These are phyloP conservation scores for Pulicaria dysenterica DNA, from an alignment of 129 eudicot genomes.

Conservation along the genomic window DNA sequence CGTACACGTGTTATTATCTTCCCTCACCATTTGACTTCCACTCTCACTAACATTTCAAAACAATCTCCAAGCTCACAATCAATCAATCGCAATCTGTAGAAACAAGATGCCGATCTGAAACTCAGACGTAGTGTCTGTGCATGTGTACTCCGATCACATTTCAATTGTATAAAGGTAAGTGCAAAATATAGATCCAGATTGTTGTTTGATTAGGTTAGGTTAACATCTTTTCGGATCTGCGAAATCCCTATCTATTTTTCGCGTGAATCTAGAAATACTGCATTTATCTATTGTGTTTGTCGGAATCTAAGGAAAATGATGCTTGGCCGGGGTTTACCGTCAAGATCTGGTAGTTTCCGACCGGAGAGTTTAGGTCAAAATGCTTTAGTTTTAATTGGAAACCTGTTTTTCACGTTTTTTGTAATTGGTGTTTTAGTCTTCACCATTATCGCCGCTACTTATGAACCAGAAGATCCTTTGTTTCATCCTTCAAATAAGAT, in stretches of 20 bases:
- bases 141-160: slow-evolving; percentile 19
- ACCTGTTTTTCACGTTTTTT: slow-evolving; percentile 69
- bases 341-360: slow-evolving; percentile 67
- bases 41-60: slow-evolving; percentile 21
- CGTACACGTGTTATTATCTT: slow-evolving; percentile 29
- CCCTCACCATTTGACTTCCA: slow-evolving; percentile 20
- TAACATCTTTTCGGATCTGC: slow-evolving; percentile 37
- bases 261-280: slow-evolving; percentile 2
- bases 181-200: slow-evolving; percentile 28
- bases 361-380: slow-evolving; percentile 77
- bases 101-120: slow-evolving; percentile 18
- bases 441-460: slow-evolving; percentile 82
- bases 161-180: slow-evolving; percentile 31
- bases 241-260: slow-evolving; percentile 11
- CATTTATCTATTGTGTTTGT: background rate
- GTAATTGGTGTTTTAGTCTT: slow-evolving; percentile 75
- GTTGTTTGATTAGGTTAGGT: slow-evolving; percentile 20
- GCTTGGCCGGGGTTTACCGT: slow-evolving; percentile 54
- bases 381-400: slow-evolving; percentile 68
- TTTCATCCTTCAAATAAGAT: slow-evolving; percentile 74
- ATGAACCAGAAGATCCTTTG: slow-evolving; percentile 82
- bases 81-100: background rate
- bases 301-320: slow-evolving; percentile 36
- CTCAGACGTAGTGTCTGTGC: background rate
- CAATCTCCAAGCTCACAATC: slow-evolving; percentile 18